These are phyloP conservation scores for Camellia sinensis DNA, from an alignment of 148 eudicot species.

Conservation along the genomic window DNA sequence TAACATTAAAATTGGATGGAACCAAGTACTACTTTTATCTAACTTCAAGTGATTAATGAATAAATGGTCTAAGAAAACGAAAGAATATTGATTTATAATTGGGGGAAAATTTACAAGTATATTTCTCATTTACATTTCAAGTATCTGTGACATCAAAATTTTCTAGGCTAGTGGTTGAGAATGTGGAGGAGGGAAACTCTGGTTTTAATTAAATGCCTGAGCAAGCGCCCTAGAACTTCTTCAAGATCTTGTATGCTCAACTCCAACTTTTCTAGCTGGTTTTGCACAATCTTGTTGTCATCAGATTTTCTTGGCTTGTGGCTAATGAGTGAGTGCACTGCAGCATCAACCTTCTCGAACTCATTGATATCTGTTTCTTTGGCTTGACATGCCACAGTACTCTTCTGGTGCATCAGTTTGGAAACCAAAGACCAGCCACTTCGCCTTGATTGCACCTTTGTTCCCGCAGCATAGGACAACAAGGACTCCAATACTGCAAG, in stretches of 20 bases:
- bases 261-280: constrained; percentile 22
- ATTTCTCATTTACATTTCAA: constrained; percentile 1
- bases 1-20: not conserved
- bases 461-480: constrained; percentile 9
- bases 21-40: not conserved
- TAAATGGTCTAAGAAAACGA: not conserved
- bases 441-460: constrained; percentile 7
- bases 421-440: constrained; percentile 23
- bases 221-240: constrained; percentile 25
- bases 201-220: constrained; percentile 28
- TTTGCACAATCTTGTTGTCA: constrained; percentile 7
- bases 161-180: constrained; percentile 18
- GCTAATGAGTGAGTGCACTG: constrained; percentile 1
- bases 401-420: constrained; percentile 6
- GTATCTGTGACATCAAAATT: not conserved
- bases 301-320: constrained; percentile 10
- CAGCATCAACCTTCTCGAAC: constrained; percentile 11
- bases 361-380: not conserved
- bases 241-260: constrained; percentile 21
- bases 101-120: not conserved
- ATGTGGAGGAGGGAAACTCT: constrained; percentile 34
- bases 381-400: not conserved
- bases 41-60: not conserved
- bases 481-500: constrained; percentile 18
- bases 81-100: constrained; percentile 5